phyloP scores from a whole-genome alignment of 192 early-diverging fungal species.

The Powellomyces hirtus region DNA sequence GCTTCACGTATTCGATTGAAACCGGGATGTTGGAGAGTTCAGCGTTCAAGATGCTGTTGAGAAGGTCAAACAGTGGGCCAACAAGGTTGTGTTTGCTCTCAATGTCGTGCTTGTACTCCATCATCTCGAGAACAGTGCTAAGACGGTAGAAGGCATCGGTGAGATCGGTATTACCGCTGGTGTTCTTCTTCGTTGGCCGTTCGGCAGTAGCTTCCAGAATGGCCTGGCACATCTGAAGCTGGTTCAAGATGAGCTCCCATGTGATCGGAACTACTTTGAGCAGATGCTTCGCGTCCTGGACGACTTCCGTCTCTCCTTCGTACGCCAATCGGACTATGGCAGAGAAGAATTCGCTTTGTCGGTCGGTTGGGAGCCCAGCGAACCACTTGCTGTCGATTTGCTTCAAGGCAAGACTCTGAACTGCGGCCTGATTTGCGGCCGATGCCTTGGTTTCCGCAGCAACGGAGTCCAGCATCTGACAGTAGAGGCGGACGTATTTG shows the following conservation, averaged over 20 bases:
- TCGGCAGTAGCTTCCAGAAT: not conserved
- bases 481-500: slow-evolving; percentile 42
- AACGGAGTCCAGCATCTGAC: slow-evolving; percentile 25
- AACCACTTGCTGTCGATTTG: slow-evolving; percentile 24
- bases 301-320: slow-evolving; percentile 26
- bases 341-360: slow-evolving; percentile 50
- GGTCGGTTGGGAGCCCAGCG: slow-evolving; percentile 25
- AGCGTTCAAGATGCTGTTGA: slow-evolving; percentile 59
- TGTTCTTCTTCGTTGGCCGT: slow-evolving; percentile 23
- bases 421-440: not conserved
- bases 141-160: slow-evolving; percentile 30
- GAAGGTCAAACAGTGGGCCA: slow-evolving; percentile 67
- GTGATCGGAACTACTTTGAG: slow-evolving; percentile 57
- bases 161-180: not conserved
- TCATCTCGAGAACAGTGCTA: slow-evolving; percentile 63
- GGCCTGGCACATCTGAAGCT: slow-evolving; percentile 15
- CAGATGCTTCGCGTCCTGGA: slow-evolving; percentile 38
- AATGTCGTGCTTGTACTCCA: slow-evolving; percentile 63
- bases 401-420: slow-evolving; percentile 12
- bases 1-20: slow-evolving; percentile 79
- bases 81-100: slow-evolving; percentile 51
- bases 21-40: slow-evolving; percentile 6
- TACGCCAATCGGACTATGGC: slow-evolving; percentile 53
- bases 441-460: not conserved
- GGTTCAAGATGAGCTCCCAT: slow-evolving; percentile 8